Percentiles rank a stretch among this genome's conserved stretches.
Conservation (phyloP, 1,284 basidiomycete species). For the Ustilago bromivora region DNA sequence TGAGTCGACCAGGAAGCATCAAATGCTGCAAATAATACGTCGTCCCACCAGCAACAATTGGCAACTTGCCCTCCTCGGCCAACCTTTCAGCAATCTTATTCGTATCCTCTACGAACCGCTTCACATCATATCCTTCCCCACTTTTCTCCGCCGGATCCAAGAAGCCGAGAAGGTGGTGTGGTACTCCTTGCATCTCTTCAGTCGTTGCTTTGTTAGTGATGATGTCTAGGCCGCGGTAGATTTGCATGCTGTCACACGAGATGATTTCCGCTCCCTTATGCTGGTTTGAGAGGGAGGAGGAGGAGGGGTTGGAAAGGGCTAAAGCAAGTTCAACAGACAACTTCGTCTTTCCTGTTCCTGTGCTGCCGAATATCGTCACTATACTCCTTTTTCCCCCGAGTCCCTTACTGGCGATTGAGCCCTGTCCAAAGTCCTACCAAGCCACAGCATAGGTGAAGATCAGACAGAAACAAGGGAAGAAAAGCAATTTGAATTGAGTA, state of each 20-base stretch:
- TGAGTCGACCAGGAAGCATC: slow-evolving; percentile 70
- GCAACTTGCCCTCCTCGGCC: slow-evolving; percentile 73
- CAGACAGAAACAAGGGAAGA: neutral
- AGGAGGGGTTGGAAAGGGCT: slow-evolving; percentile 60
- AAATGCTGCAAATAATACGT: slow-evolving; percentile 98
- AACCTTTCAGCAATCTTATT: slow-evolving; percentile 32
- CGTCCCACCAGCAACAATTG: slow-evolving; percentile 93
- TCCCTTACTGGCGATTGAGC: neutral
- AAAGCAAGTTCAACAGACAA: slow-evolving; percentile 88
- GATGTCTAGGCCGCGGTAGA: slow-evolving; percentile 91
- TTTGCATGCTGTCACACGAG: slow-evolving; percentile 98
- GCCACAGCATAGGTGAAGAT: neutral
- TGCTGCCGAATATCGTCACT: slow-evolving; percentile 90
- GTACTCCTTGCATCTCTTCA: slow-evolving; percentile 82
- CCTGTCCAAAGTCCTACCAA: slow-evolving; percentile 18
- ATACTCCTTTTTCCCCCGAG: slow-evolving; percentile 3
- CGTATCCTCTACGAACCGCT: slow-evolving; percentile 69
- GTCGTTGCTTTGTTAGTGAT: slow-evolving; percentile 93
- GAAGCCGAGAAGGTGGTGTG: slow-evolving; percentile 89
- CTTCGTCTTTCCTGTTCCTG: slow-evolving; percentile 95
- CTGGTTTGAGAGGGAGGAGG: neutral
- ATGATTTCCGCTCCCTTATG: slow-evolving; percentile 75
- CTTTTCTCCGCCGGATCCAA: slow-evolving; percentile 82
- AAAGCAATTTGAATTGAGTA: slow-evolving; percentile 9
- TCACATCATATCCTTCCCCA: slow-evolving; percentile 74